Base-by-base conservation (phyloP, 2,329 filamentous ascomycete genomes). In the Xylaria sp. region DNA sequence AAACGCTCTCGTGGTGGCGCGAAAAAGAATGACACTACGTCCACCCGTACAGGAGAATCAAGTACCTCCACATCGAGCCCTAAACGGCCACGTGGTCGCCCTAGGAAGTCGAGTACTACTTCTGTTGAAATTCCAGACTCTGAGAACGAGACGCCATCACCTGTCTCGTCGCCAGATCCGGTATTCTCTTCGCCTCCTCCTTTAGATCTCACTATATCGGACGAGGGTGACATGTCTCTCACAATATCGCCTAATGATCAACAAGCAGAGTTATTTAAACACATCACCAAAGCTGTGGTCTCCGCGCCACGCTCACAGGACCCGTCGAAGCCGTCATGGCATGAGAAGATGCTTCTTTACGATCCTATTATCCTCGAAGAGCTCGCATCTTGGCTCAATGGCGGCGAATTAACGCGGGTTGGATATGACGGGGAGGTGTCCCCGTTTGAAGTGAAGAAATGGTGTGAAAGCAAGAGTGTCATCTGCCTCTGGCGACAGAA, bases 321-420 rank as follows among this genome's bases (percentile, higher is more conserved):
- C 71, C 80, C 84, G 0, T 70, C 71, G 6, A 77, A 85, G 2
- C 89, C 88, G 14, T 93, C 88, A 1, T 98, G 94, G 93, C 86
- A 97, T 74, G 93, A 98, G 80, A 97, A 94, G 81, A 98, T 99
- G 55, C 83, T 98, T 5, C 88, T 98, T 78, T 98, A 97, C 77
- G 94, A 98, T 75, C 93, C 95, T 0, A 91, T 99, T 51, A 85
- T 96, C 1, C 80, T 98, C 0, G 95, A 98, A 79, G 94, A 98
- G 72, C 82, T 99, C 14, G 87, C 94, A 0, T 81, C 83, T 0
- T 98, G 94, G 92, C 81, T 98, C 17, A 98, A 97, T 73, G 85
- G 85, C 3, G 91, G 91, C 12, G 88, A 89, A 27, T 80, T 94
- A 53, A 85, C 84, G 12, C 82, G 83, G 3, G 85, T 89, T 0